phyloP scores from a whole-genome alignment of 768 basidiomycete genomes.

The Auricularia sp. region DNA sequence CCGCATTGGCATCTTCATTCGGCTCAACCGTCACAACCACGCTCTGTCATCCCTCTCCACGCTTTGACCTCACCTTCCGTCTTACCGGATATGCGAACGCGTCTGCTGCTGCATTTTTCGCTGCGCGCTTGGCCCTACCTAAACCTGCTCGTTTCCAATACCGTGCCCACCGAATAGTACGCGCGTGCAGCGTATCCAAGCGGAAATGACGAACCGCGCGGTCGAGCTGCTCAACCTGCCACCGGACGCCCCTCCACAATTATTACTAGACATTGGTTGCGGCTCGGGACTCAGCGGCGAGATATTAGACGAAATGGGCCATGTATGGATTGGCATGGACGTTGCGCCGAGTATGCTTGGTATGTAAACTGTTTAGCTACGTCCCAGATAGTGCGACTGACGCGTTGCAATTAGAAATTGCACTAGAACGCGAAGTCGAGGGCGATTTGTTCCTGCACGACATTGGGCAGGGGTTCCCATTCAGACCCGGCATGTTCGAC shows the following conservation, averaged over 20 bases:
- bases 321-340: slow-evolving; percentile 89
- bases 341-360: slow-evolving; percentile 96
- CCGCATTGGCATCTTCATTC: too few relatives aligned
- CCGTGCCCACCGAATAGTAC: slow-evolving; percentile 39
- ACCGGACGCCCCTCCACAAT: slow-evolving; percentile 57
- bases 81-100: too few relatives aligned
- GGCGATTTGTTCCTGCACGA: slow-evolving; percentile 96
- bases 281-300: slow-evolving; percentile 96
- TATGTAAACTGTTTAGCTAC: slow-evolving; percentile 26
- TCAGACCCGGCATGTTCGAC: slow-evolving; percentile 93
- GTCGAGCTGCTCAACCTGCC: slow-evolving; percentile 83
- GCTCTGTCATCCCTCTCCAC: too few relatives aligned
- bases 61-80: too few relatives aligned
- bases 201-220: slow-evolving; percentile 94
- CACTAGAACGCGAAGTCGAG: slow-evolving; percentile 87
- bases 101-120: too few relatives aligned
- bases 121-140: too few relatives aligned
- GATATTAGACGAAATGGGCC: slow-evolving; percentile 89
- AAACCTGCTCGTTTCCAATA: too few relatives aligned
- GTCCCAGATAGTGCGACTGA: neutral
- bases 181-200: slow-evolving; percentile 92
- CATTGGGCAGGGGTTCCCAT: slow-evolving; percentile 96
- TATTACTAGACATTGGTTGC: slow-evolving; percentile 91
- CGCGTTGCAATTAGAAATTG: slow-evolving; percentile 56
- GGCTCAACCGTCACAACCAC: too few relatives aligned